phyloP scores from a whole-genome alignment of 192 early-diverging fungal genomes.

The Coemansia sp. region DNA sequence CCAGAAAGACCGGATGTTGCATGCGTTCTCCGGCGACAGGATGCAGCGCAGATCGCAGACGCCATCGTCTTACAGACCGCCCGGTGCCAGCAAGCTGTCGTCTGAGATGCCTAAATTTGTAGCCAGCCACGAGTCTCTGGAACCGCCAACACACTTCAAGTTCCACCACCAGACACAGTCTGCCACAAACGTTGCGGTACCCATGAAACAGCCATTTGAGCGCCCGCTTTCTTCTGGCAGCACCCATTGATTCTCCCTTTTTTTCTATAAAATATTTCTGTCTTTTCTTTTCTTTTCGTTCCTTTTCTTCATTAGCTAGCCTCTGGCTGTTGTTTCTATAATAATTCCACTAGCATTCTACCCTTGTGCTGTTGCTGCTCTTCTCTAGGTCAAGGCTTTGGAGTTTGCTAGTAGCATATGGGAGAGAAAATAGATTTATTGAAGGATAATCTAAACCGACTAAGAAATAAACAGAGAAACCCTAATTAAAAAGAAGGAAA shows the following conservation, averaged over 20 bases:
- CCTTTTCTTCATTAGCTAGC: not conserved
- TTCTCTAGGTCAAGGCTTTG: too few species aligned
- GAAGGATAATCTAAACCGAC: too few species aligned
- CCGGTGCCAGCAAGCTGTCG: slow-evolving; percentile 14
- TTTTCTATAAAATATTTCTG: not conserved
- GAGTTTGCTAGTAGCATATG: too few species aligned
- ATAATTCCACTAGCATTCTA: too few species aligned
- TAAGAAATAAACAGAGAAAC: too few species aligned
- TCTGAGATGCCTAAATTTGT: slow-evolving; percentile 8
- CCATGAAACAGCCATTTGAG: not conserved
- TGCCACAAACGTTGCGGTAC: slow-evolving; percentile 16
- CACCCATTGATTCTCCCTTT: not conserved
- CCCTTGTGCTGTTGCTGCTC: not conserved
- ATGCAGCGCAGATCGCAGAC: slow-evolving; percentile 11
- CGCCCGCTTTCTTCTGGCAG: slow-evolving; percentile 17
- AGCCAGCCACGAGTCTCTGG: not conserved
- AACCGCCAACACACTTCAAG: slow-evolving; percentile 23
- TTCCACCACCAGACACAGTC: slow-evolving; percentile 47
- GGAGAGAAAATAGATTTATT: too few species aligned
- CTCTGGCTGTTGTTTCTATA: not conserved
- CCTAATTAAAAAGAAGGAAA: too few species aligned
- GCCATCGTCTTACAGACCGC: slow-evolving; percentile 4
- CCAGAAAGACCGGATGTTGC: slow-evolving; percentile 39
- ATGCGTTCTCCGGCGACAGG: slow-evolving; percentile 32
- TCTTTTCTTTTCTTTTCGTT: not conserved